Conservation (phyloP, 2,329 filamentous ascomycete species). For the Tolypocladium paradoxum region DNA sequence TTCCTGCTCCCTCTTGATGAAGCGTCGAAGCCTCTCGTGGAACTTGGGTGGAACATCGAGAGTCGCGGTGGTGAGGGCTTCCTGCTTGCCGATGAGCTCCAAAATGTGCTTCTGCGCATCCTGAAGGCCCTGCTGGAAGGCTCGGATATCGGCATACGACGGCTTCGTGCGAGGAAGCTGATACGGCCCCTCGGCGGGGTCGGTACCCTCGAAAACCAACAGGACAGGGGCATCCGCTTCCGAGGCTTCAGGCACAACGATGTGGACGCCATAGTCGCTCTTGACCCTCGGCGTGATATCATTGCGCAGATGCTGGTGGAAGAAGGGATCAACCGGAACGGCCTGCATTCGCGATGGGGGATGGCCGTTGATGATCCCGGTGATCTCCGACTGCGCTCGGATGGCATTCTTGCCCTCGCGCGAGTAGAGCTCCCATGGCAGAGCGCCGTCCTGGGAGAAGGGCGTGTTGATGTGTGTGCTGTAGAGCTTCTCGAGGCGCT, state of each 20-base stretch:
- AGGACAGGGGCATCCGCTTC: slow-evolving; percentile 53
- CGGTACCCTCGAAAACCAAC: slow-evolving; percentile 64
- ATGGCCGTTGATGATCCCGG: slow-evolving; percentile 60
- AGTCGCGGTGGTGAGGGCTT: slow-evolving; percentile 36
- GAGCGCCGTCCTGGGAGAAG: slow-evolving; percentile 53
- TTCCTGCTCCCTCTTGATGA: slow-evolving; percentile 55
- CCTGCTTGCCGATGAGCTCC: slow-evolving; percentile 48
- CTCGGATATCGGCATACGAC: slow-evolving; percentile 34
- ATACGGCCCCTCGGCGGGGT: slow-evolving; percentile 34
- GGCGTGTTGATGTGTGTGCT: slow-evolving; percentile 82
- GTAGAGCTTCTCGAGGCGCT: slow-evolving; percentile 69
- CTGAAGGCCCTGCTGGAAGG: slow-evolving; percentile 43
- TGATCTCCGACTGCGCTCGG: slow-evolving; percentile 65
- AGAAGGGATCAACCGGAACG: slow-evolving; percentile 65
- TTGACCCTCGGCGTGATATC: slow-evolving; percentile 54
- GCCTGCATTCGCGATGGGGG: slow-evolving; percentile 61
- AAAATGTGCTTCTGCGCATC: slow-evolving; percentile 48
- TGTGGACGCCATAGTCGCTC: slow-evolving; percentile 58
- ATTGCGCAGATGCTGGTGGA: slow-evolving; percentile 59
- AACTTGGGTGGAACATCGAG: slow-evolving; percentile 53
- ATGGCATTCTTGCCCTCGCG: slow-evolving; percentile 75
- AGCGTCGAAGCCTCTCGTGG: slow-evolving; percentile 51
- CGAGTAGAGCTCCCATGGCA: slow-evolving; percentile 82
- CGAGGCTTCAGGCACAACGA: slow-evolving; percentile 56
- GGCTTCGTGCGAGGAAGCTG: slow-evolving; percentile 44